These are phyloP conservation scores for Colletotrichum gigasporum DNA, from an alignment of 2,329 filamentous ascomycete species.

Conservation along the genomic window DNA sequence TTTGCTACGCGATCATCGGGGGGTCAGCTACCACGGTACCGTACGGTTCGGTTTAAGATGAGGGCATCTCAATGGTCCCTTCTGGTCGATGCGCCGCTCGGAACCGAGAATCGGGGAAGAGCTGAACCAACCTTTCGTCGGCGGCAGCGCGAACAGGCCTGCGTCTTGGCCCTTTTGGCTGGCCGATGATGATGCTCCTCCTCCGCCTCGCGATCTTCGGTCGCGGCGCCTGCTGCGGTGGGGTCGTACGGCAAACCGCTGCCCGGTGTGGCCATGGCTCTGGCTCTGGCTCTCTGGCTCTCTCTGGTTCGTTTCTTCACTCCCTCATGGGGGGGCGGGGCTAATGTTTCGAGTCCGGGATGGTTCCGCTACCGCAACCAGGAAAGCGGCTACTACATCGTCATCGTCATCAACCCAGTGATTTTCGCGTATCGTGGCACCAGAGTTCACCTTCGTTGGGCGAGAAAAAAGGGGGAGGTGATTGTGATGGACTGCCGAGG, in stretches of 20 bases:
- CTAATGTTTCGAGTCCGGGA: background rate
- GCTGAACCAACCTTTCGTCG: constrained; percentile 32
- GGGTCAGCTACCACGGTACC: background rate
- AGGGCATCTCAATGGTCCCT: no score
- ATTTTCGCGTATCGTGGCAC: no score
- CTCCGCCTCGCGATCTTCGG: background rate
- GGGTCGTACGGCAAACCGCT: background rate
- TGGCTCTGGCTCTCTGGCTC: background rate
- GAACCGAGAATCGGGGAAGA: no score
- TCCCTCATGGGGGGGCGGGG: no score
- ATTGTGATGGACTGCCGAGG: background rate
- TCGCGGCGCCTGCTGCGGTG: background rate
- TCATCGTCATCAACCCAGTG: no score
- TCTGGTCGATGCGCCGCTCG: no score
- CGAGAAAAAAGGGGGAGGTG: background rate
- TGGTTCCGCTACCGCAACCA: no score
- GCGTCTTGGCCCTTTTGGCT: background rate
- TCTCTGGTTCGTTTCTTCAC: background rate
- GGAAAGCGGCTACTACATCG: no score
- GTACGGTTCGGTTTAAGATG: constrained; percentile 2
- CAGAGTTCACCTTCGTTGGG: no score
- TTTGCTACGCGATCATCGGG: constrained; percentile 21
- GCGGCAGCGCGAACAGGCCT: constrained; percentile 32
- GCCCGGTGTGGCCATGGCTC: background rate
- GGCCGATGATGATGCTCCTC: background rate